Conservation (phyloP, 2,329 filamentous ascomycete species). For the Fusarium pseudocircinatum region DNA sequence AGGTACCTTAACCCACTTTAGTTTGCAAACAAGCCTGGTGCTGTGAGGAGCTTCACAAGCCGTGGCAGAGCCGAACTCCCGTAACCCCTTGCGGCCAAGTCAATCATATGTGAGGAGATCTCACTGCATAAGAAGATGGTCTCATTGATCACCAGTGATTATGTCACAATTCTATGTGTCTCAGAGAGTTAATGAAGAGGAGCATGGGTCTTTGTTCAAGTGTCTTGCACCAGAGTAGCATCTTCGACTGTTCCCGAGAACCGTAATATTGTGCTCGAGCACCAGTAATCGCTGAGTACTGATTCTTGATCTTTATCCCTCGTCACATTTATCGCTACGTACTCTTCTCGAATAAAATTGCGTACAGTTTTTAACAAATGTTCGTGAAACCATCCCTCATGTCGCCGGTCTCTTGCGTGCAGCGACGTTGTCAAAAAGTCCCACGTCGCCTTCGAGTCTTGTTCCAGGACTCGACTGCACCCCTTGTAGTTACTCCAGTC, state of each 20-base stretch:
- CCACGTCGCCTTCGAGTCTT: no score
- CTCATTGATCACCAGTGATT: neutral
- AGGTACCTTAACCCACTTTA: neutral
- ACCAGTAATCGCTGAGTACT: neutral
- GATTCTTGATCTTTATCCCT: no score
- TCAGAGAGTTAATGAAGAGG: neutral
- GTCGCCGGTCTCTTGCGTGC: neutral
- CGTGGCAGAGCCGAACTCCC: fast-evolving
- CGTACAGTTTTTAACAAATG: neutral
- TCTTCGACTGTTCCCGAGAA: no score
- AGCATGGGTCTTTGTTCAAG: neutral
- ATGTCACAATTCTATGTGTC: neutral
- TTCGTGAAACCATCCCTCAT: no score
- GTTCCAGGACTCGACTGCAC: neutral
- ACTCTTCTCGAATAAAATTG: fast-evolving
- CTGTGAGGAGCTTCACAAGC: neutral
- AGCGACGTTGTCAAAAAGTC: neutral
- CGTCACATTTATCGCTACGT: fast-evolving
- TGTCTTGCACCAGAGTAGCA: no score
- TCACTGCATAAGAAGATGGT: neutral
- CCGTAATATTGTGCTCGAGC: neutral
- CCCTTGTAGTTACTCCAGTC: fast-evolving
- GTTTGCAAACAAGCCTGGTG: no score
- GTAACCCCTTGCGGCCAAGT: neutral
- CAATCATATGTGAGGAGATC: fast-evolving